Evolutionary conservation across 2,329 filamentous ascomycete genomes (phyloP).

Genomic region (Phyllosticta citribraziliensis): DNA sequence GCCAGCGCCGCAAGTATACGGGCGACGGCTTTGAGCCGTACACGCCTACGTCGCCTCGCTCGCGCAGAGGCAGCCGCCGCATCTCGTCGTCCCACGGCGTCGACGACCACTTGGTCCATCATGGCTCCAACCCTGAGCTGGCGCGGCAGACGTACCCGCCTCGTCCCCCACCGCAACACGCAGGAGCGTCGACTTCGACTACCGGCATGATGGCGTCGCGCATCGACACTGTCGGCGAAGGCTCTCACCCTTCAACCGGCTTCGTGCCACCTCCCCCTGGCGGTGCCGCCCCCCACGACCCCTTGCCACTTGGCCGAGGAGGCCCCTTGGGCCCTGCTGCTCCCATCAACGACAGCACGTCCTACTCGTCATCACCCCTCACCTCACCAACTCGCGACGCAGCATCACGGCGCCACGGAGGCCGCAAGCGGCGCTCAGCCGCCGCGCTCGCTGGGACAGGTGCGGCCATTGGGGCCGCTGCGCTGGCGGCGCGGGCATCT

Average conservation of each 20-base stretch:
- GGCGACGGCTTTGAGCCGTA: conserved; percentile 46
- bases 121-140: conserved; percentile 30
- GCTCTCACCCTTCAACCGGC: conserved; percentile 14
- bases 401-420: conserved; percentile 24
- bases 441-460: conserved; percentile 5
- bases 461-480: conserved; percentile 16
- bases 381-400: conserved; percentile 22
- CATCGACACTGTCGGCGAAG: conserved; percentile 12
- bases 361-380: background rate
- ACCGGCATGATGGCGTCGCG: conserved; percentile 19
- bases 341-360: background rate
- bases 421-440: conserved; percentile 11
- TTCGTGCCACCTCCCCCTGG: conserved; percentile 16
- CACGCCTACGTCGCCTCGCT: conserved; percentile 18
- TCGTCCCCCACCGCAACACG: conserved; percentile 10
- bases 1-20: conserved; percentile 53
- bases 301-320: conserved; percentile 24
- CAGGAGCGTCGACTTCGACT: background rate
- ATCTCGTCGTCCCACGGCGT: background rate
- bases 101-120: background rate
- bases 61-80: conserved; percentile 24
- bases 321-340: conserved; percentile 24
- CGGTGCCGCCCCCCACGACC: conserved; percentile 18
- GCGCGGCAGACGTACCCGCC: conserved; percentile 25
- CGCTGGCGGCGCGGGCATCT: conserved; percentile 17